phyloP scores from a whole-genome alignment of 768 basidiomycete genomes.

The Suillus clintonianus region DNA sequence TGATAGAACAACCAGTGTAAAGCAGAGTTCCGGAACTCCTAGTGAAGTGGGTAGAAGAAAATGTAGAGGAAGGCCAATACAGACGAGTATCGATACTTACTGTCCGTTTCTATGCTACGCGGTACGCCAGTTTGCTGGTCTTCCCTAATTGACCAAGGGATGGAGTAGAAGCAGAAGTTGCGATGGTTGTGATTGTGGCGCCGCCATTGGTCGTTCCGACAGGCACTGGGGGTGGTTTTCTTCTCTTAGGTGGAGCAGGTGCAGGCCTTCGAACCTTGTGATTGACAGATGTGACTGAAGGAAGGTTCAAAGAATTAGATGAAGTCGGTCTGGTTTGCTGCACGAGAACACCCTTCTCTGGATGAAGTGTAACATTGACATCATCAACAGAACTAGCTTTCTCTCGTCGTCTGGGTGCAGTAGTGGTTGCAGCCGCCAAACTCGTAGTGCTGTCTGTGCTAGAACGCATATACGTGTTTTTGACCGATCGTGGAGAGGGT shows the following conservation, averaged over 20 bases:
- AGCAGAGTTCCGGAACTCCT: background rate
- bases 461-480: constrained; percentile 41
- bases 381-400: constrained; percentile 30
- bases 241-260: constrained; percentile 65
- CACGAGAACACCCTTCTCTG: constrained; percentile 18
- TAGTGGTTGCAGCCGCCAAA: constrained; percentile 26
- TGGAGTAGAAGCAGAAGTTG: constrained; percentile 35
- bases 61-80: background rate
- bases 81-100: background rate
- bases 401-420: constrained; percentile 21
- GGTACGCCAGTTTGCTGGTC: constrained; percentile 5
- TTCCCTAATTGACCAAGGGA: constrained; percentile 18
- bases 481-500: constrained; percentile 33
- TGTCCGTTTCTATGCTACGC: background rate
- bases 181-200: constrained; percentile 61
- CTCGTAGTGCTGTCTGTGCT: constrained; percentile 40
- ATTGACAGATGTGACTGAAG: constrained; percentile 15
- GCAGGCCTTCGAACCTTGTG: constrained; percentile 50
- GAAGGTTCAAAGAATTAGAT: constrained; percentile 17
- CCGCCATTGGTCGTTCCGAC: constrained; percentile 49
- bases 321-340: constrained; percentile 21
- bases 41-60: background rate
- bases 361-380: constrained; percentile 14
- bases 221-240: constrained; percentile 75
- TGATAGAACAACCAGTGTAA: background rate